These are phyloP conservation scores for Penicillium oxalicum DNA, from an alignment of 2,329 filamentous ascomycete genomes.

Conservation along the genomic window DNA sequence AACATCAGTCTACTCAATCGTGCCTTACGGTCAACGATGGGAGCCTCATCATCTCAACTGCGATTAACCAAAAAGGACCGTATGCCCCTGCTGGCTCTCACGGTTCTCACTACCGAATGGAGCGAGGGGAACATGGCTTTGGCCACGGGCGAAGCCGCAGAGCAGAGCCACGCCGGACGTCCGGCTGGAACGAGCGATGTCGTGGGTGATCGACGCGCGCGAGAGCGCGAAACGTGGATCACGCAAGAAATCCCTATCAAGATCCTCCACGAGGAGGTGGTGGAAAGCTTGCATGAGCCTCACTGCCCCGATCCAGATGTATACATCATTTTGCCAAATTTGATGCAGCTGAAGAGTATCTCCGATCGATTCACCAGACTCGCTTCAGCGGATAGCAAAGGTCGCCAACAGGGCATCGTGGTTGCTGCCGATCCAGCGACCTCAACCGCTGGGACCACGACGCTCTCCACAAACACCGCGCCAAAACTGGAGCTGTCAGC, in stretches of 20 bases:
- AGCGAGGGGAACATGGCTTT: constrained; percentile 50
- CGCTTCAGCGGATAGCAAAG: constrained; percentile 43
- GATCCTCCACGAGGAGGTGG: constrained; percentile 72
- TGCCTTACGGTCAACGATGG: constrained; percentile 81
- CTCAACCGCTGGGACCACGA: constrained; percentile 22
- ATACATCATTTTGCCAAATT: constrained; percentile 80
- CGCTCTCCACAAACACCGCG: constrained; percentile 18
- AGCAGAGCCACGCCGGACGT: constrained; percentile 34
- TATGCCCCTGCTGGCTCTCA: constrained; percentile 79
- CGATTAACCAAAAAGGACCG: constrained; percentile 90
- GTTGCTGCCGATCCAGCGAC: constrained; percentile 27
- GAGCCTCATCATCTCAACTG: constrained; percentile 74
- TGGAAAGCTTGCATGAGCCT: constrained; percentile 93
- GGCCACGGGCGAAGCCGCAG: constrained; percentile 36
- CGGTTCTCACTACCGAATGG: constrained; percentile 62
- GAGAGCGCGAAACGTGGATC: constrained; percentile 82
- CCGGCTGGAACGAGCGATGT: constrained; percentile 28
- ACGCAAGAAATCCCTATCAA: constrained; percentile 95
- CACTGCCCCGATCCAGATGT: constrained; percentile 86
- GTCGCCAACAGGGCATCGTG: constrained; percentile 6
- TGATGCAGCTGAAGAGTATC: constrained; percentile 86
- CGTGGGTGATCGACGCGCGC: constrained; percentile 46
- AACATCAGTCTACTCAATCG: constrained; percentile 81
- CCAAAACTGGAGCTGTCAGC: constrained; percentile 79
- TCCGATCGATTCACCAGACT: constrained; percentile 93